Evolutionary conservation across 495 filamentous ascomycete species (phyloP).

Genomic region (Elasticomyces elasticus): DNA sequence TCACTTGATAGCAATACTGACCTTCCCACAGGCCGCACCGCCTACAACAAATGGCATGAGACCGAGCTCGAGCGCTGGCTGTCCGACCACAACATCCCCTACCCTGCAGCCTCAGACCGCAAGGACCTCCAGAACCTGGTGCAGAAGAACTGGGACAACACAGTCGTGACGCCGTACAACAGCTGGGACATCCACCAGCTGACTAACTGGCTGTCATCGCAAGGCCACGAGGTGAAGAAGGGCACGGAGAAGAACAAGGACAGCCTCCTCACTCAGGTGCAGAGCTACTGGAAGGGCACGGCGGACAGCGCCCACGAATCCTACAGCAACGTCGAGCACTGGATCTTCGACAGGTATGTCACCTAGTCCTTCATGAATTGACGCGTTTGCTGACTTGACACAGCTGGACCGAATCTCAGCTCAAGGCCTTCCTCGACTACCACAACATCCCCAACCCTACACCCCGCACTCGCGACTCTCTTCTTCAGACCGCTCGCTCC

Average conservation of each 20-base stretch:
- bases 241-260: constrained; percentile 55
- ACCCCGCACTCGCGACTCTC: constrained; percentile 72
- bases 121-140: constrained; percentile 51
- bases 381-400: constrained; percentile 24
- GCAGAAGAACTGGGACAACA: constrained; percentile 73
- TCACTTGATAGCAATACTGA: not conserved
- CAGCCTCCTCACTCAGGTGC: constrained; percentile 55
- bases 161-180: constrained; percentile 53
- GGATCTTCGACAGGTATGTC: constrained; percentile 86
- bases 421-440: constrained; percentile 87
- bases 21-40: constrained; percentile 37
- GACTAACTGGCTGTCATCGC: constrained; percentile 51
- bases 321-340: constrained; percentile 65
- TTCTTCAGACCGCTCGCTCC: constrained; percentile 65
- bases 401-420: constrained; percentile 72
- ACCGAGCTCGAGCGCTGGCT: constrained; percentile 97
- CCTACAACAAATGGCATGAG: constrained; percentile 98
- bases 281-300: constrained; percentile 61
- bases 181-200: constrained; percentile 61
- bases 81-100: constrained; percentile 82
- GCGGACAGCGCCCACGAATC: constrained; percentile 62
- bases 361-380: constrained; percentile 16
- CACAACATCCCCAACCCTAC: constrained; percentile 78
- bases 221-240: constrained; percentile 58
- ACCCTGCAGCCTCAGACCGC: constrained; percentile 40